Evolutionary conservation across 352 stramenopile genomes (phyloP).

Genomic region (Aphanomyces cochlioides): DNA sequence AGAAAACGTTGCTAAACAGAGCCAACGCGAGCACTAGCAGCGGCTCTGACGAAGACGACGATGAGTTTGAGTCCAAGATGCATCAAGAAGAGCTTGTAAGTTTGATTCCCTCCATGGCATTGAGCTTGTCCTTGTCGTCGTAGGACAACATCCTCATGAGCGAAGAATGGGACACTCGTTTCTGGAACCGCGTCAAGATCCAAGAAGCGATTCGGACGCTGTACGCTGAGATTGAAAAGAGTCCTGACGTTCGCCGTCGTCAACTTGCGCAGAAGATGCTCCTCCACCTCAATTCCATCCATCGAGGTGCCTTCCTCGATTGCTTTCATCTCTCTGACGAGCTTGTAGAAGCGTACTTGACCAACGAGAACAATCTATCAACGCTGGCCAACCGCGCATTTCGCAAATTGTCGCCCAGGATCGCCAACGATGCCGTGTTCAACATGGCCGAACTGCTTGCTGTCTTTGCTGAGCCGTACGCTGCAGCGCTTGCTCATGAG

Average conservation of each 20-base stretch:
- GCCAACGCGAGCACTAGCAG: slow-evolving; percentile 28
- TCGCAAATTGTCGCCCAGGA: slow-evolving; percentile 52
- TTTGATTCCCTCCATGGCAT: slow-evolving; percentile 15
- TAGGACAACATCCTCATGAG: slow-evolving; percentile 75
- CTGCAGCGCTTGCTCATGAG: slow-evolving; percentile 51
- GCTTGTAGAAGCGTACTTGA: slow-evolving; percentile 47
- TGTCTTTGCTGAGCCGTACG: slow-evolving; percentile 59
- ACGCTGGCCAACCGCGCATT: slow-evolving; percentile 76
- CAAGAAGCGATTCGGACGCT: slow-evolving; percentile 57
- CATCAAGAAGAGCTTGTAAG: slow-evolving; percentile 56
- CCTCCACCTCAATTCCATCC: slow-evolving; percentile 55
- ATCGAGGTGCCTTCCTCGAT: slow-evolving; percentile 41
- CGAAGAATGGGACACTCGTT: slow-evolving; percentile 74
- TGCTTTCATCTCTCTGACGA: slow-evolving; percentile 8
- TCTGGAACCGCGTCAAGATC: slow-evolving; percentile 61
- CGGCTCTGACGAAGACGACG: slow-evolving; percentile 29
- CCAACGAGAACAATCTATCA: slow-evolving; percentile 61
- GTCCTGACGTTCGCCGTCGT: slow-evolving; percentile 41
- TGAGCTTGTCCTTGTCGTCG: background rate
- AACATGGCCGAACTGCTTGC: slow-evolving; percentile 52
- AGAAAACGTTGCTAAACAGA: background rate
- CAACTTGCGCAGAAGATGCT: slow-evolving; percentile 68
- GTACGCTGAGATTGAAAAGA: slow-evolving; percentile 61
- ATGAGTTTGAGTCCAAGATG: slow-evolving; percentile 33
- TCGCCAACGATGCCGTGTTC: slow-evolving; percentile 50